phyloP scores from a whole-genome alignment of 371 early-diverging fungal genomes.

The Lichtheimia ramosa region DNA sequence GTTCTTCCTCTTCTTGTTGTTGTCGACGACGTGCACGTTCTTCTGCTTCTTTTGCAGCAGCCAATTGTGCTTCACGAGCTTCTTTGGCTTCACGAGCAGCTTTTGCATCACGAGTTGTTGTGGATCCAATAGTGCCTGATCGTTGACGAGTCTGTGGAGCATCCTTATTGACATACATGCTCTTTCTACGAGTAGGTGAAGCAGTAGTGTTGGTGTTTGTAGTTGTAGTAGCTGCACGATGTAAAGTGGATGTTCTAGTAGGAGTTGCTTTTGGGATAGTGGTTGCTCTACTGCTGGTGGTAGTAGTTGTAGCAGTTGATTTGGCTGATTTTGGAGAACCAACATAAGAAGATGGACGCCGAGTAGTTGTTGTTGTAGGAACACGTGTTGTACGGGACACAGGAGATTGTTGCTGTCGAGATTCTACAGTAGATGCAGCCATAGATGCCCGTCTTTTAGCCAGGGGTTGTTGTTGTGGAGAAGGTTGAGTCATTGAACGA shows the following conservation, averaged over 20 bases:
- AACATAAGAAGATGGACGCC: constrained; percentile 9
- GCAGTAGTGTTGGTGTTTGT: background rate
- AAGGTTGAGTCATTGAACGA: constrained; percentile 10
- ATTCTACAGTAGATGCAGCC: constrained; percentile 10
- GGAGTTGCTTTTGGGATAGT: constrained; percentile 6
- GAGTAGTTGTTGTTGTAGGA: background rate
- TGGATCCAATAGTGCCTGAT: constrained; percentile 7
- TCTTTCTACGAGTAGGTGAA: constrained; percentile 6
- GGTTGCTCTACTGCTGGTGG: background rate
- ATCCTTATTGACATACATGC: constrained; percentile 13
- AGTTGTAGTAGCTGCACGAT: constrained; percentile 8
- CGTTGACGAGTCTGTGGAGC: constrained; percentile 5
- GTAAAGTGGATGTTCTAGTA: background rate
- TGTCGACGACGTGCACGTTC: constrained; percentile 1
- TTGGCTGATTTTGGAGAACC: constrained; percentile 7
- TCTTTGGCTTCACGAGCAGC: constrained; percentile 6
- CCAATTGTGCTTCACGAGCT: constrained; percentile 6
- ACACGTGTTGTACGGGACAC: constrained; percentile 11
- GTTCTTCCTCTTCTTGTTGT: constrained; percentile 9
- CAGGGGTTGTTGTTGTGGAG: constrained; percentile 9
- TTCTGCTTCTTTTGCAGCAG: constrained; percentile 7
- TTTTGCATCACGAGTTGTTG: constrained; percentile 2
- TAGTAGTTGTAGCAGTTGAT: constrained; percentile 4
- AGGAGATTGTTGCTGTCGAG: constrained; percentile 12
- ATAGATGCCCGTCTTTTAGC: constrained; percentile 16